Percentiles rank a stretch among this genome's conserved stretches.
These are phyloP conservation scores for Diaporthe citri DNA, from an alignment of 2,329 filamentous ascomycete species.

Conservation along the genomic window DNA sequence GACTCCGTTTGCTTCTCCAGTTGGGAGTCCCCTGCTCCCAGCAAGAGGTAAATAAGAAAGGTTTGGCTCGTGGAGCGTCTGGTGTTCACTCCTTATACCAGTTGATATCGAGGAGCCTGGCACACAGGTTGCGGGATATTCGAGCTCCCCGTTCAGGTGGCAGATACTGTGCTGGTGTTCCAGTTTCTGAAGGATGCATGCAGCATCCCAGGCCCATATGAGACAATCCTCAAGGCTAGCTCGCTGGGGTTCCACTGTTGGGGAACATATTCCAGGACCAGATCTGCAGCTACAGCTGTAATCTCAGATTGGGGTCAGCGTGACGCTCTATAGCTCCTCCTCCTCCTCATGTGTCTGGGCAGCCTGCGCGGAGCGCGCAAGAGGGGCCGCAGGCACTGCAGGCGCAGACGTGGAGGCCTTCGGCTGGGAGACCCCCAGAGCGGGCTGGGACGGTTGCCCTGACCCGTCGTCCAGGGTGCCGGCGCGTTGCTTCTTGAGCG, in stretches of 20 bases:
- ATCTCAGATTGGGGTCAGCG: background rate
- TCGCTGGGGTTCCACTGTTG: background rate
- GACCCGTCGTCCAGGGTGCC: conserved; percentile 64
- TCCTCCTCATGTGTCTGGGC: background rate
- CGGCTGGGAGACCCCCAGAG: conserved; percentile 11
- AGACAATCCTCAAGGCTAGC: background rate
- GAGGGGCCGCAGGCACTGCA: conserved; percentile 7
- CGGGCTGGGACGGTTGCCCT: conserved; percentile 8
- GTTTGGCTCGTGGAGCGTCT: background rate
- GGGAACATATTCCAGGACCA: background rate
- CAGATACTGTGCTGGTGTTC: background rate
- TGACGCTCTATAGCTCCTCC: conserved; percentile 16
- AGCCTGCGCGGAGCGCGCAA: background rate
- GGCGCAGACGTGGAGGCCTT: conserved; percentile 35
- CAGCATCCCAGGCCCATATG: background rate
- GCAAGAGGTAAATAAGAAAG: background rate
- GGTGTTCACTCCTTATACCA: background rate
- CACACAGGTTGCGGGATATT: background rate
- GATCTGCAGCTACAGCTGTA: background rate
- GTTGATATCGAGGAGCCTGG: no score
- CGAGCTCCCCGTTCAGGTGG: background rate
- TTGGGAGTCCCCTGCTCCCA: background rate
- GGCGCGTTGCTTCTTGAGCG: conserved; percentile 80
- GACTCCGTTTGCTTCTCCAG: background rate
- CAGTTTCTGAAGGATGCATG: background rate